These are phyloP conservation scores for Aspergillus floridensis DNA, from an alignment of 2,329 filamentous ascomycete genomes.

Conservation along the genomic window DNA sequence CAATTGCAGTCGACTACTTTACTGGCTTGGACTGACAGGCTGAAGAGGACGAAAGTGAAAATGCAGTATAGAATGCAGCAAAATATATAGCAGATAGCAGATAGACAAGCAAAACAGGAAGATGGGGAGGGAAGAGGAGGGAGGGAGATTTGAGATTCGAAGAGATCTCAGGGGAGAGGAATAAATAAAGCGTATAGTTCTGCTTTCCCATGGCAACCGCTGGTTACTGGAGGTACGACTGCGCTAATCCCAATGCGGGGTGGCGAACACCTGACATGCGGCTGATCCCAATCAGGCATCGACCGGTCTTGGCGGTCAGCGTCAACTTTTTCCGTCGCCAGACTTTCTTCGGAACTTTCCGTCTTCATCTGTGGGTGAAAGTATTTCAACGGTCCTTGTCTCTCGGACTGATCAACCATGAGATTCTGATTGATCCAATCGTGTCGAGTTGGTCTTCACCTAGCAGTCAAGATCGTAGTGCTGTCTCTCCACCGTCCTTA, in stretches of 20 bases:
- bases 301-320: slow-evolving; percentile 25
- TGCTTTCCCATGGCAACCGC: slow-evolving; percentile 42
- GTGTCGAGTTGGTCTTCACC: neutral
- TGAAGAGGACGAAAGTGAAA: slow-evolving; percentile 1
- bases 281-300: slow-evolving; percentile 49
- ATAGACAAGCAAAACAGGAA: slow-evolving; percentile 21
- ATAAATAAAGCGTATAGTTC: slow-evolving; percentile 39
- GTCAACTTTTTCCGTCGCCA: slow-evolving; percentile 8
- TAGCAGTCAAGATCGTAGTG: neutral
- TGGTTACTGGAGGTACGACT: slow-evolving; percentile 32
- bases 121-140: slow-evolving; percentile 25
- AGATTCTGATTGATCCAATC: neutral
- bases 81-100: slow-evolving; percentile 29
- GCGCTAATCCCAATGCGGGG: slow-evolving; percentile 39
- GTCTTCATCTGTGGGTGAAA: neutral
- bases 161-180: slow-evolving; percentile 23
- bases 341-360: slow-evolving; percentile 7
- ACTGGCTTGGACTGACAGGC: slow-evolving; percentile 9
- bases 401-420: neutral
- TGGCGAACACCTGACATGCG: slow-evolving; percentile 45
- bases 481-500: neutral
- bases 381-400: neutral
- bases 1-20: slow-evolving; percentile 9
- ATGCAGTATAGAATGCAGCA: slow-evolving; percentile 16
- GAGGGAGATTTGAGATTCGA: slow-evolving; percentile 17